Conservation (phyloP, 257 asterid genomes). For the Solanum chaucha region DNA sequence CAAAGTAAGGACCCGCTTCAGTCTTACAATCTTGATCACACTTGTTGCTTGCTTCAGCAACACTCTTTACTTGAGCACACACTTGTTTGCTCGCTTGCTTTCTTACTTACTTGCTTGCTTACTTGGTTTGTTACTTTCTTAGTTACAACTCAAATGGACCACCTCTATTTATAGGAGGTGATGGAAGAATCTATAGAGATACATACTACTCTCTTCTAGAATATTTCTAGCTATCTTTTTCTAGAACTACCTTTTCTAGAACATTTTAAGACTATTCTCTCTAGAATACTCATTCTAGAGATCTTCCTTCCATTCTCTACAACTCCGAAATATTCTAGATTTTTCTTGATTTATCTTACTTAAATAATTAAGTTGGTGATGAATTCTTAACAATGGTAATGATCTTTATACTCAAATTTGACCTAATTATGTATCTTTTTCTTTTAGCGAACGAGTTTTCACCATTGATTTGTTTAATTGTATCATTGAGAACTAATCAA, state of each 20-base stretch:
- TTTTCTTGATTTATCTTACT: neutral
- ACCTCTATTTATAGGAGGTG: neutral
- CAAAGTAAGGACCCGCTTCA: neutral
- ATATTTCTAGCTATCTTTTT: neutral
- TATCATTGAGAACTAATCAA: neutral
- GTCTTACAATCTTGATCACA: neutral
- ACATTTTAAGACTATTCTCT: neutral
- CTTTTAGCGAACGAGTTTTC: neutral
- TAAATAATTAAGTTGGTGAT: neutral
- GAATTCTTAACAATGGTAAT: conserved; percentile 46
- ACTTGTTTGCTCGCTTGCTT: neutral
- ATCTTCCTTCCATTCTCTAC: neutral
- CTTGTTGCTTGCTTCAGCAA: neutral
- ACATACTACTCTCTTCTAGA: neutral
- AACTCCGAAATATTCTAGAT: neutral
- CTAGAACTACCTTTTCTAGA: neutral
- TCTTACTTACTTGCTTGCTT: neutral
- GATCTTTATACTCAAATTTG: neutral
- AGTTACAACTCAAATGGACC: neutral
- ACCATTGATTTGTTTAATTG: neutral
- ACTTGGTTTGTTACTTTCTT: neutral
- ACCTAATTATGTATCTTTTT: neutral
- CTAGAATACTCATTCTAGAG: neutral
- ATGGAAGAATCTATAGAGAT: neutral
- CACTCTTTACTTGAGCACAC: neutral